Conservation (phyloP, 768 basidiomycete genomes). For the Kwoniella sp. region DNA sequence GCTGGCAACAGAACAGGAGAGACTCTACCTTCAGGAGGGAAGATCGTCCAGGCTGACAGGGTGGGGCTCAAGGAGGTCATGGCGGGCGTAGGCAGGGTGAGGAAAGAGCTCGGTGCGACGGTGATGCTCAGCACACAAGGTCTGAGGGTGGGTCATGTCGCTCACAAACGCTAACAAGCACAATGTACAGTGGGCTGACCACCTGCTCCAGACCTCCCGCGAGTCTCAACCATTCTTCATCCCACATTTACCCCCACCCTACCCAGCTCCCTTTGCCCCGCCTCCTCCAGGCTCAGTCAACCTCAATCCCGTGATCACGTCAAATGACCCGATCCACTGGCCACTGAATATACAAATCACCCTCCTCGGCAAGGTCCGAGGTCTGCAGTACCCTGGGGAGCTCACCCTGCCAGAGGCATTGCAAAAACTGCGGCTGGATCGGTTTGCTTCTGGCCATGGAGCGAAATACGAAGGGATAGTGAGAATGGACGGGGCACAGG, state of each 20-base stretch:
- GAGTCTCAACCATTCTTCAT: conserved; percentile 26
- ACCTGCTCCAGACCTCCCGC: conserved; percentile 13
- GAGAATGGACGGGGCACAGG: conserved; percentile 7
- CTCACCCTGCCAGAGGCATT: conserved; percentile 25
- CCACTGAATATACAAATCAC: conserved; percentile 39
- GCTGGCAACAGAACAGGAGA: background rate
- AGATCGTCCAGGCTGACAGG: conserved; percentile 20
- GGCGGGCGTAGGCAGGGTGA: conserved; percentile 25
- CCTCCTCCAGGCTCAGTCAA: background rate
- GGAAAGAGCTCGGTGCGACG: conserved; percentile 30
- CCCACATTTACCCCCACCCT: conserved; percentile 31
- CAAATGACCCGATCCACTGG: conserved; percentile 12
- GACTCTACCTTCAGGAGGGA: background rate
- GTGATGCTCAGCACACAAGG: conserved; percentile 30
- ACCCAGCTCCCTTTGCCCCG: conserved; percentile 18
- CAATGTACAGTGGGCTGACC: too few species aligned
- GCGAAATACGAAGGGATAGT: conserved; percentile 19
- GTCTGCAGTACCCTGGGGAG: conserved; percentile 33
- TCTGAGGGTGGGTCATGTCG: conserved; percentile 35
- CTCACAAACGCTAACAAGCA: too few species aligned
- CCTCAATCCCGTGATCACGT: background rate
- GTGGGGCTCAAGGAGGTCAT: conserved; percentile 35
- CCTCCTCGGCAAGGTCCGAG: conserved; percentile 16
- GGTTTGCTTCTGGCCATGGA: too few species aligned
- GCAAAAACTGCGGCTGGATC: background rate